These are phyloP conservation scores for Coniochaeta hoffmannii DNA, from an alignment of 2,329 filamentous ascomycete genomes.

Conservation along the genomic window DNA sequence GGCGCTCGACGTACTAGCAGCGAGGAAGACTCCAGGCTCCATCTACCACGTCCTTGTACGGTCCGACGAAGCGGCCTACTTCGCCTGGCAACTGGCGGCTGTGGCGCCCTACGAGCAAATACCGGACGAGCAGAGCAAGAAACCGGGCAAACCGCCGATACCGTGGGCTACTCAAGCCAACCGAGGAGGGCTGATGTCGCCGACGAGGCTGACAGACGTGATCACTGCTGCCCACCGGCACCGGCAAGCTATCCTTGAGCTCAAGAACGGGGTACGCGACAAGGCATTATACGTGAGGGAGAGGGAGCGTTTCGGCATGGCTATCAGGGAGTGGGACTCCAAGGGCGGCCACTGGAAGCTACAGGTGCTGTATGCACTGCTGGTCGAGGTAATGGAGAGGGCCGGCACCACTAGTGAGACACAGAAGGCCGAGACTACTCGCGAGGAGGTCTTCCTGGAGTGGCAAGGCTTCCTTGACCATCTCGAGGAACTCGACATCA, in stretches of 20 bases:
- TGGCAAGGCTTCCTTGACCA: slow-evolving; percentile 53
- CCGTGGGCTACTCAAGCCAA: slow-evolving; percentile 58
- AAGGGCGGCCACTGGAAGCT: slow-evolving; percentile 58
- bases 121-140: slow-evolving; percentile 28
- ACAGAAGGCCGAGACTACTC: slow-evolving; percentile 12
- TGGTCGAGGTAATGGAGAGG: slow-evolving; percentile 52
- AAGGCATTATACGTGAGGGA: slow-evolving; percentile 37
- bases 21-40: slow-evolving; percentile 35
- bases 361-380: slow-evolving; percentile 60
- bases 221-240: slow-evolving; percentile 59
- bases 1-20: slow-evolving; percentile 46
- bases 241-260: slow-evolving; percentile 50
- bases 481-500: slow-evolving; percentile 44
- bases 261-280: slow-evolving; percentile 47
- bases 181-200: slow-evolving; percentile 70
- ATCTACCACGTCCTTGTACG: slow-evolving; percentile 50
- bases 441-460: slow-evolving; percentile 35
- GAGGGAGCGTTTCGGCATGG: slow-evolving; percentile 65
- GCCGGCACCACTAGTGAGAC: slow-evolving; percentile 27
- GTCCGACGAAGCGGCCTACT: slow-evolving; percentile 58
- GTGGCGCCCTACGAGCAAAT: slow-evolving; percentile 64
- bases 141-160: slow-evolving; percentile 31
- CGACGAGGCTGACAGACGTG: slow-evolving; percentile 67
- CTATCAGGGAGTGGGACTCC: slow-evolving; percentile 63
- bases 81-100: slow-evolving; percentile 70